Evolutionary conservation across 78 protist species (phyloP).

Genomic region (Dictyostelium capitatum): DNA sequence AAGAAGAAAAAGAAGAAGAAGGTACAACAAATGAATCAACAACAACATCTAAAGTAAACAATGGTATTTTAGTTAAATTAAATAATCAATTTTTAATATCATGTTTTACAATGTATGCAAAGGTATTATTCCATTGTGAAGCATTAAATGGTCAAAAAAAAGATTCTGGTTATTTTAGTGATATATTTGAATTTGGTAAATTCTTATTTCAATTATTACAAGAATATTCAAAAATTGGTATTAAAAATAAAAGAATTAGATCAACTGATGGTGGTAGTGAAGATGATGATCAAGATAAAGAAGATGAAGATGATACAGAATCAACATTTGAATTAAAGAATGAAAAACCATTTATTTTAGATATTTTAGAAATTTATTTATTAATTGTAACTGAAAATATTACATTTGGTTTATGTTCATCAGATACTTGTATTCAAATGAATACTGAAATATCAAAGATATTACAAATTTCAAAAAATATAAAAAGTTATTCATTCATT

Average conservation of each 20-base stretch:
- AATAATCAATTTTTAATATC: slow-evolving; percentile 2
- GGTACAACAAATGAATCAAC: not conserved
- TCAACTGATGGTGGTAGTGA: not conserved
- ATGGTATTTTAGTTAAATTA: not conserved
- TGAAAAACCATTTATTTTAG: slow-evolving; percentile 16
- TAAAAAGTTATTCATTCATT: not conserved
- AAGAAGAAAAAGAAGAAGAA: not conserved
- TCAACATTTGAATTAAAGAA: not conserved
- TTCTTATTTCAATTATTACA: not conserved
- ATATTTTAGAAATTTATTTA: slow-evolving; percentile 6
- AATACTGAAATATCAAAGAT: not conserved
- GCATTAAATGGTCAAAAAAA: not conserved
- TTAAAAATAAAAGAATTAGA: slow-evolving; percentile 30
- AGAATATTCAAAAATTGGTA: not conserved
- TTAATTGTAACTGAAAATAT: slow-evolving; percentile 28
- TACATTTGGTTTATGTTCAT: slow-evolving; percentile 23
- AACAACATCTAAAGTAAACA: not conserved
- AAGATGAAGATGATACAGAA: not conserved
- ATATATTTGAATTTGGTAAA: slow-evolving; percentile 29
- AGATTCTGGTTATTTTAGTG: slow-evolving; percentile 28
- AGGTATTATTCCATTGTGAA: slow-evolving; percentile 36
- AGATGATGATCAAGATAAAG: not conserved
- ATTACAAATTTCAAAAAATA: not conserved
- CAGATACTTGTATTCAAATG: not conserved
- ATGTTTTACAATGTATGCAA: slow-evolving; percentile 13